These are phyloP conservation scores for Aspergillus udagawae DNA, from an alignment of 2,329 filamentous ascomycete genomes.

Conservation along the genomic window DNA sequence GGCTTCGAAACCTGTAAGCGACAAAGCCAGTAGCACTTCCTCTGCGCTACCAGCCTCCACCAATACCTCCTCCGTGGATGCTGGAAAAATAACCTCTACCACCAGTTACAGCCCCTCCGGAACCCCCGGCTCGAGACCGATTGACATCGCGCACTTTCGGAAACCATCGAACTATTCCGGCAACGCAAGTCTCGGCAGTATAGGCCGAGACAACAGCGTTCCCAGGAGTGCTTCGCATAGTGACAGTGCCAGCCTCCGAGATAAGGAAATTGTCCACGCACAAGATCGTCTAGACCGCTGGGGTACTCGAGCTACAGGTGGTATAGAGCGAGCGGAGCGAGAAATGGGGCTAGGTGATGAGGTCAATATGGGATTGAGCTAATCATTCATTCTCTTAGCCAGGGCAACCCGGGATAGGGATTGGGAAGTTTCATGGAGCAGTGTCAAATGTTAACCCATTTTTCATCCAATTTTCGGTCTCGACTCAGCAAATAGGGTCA, in stretches of 20 bases:
- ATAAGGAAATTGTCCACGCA: constrained; percentile 36
- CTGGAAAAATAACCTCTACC: constrained; percentile 20
- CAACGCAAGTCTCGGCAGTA: constrained; percentile 15
- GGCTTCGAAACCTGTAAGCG: constrained; percentile 27
- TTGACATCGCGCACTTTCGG: constrained; percentile 27
- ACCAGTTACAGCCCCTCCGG: constrained; percentile 15
- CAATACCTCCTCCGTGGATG: constrained; percentile 19
- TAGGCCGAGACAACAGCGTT: constrained; percentile 16
- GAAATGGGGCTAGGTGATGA: constrained; percentile 82
- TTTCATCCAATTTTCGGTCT: neutral
- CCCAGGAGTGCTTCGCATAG: constrained; percentile 25
- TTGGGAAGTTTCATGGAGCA: neutral
- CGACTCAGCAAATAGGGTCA: neutral
- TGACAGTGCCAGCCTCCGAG: constrained; percentile 32
- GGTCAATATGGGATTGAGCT: constrained; percentile 77
- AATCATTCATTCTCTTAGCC: constrained; percentile 14
- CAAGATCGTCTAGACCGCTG: constrained; percentile 50
- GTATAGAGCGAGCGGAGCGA: constrained; percentile 47
- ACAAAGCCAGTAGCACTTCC: constrained; percentile 20
- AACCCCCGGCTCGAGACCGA: constrained; percentile 23
- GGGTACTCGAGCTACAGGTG: constrained; percentile 52
- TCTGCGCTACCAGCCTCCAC: constrained; percentile 16
- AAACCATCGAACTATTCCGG: constrained; percentile 23
- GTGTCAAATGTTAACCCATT: neutral
- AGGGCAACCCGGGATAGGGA: neutral